Evolutionary conservation across 345 rosid genomes (phyloP), one percentile per base, ranked within the genome.

Genomic region (Combretum micranthum): DNA sequence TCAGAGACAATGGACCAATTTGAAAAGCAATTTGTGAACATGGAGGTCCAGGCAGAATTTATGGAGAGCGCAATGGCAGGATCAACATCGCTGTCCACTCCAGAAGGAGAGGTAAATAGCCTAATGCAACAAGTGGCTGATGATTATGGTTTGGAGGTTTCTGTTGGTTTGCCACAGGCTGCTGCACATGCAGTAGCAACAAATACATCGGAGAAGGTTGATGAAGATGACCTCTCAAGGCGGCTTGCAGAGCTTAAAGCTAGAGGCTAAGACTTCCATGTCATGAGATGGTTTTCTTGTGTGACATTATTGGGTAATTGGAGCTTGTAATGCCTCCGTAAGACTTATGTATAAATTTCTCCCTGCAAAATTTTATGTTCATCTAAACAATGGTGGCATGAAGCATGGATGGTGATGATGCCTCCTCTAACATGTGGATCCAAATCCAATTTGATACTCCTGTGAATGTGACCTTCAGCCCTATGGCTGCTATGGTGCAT

Each of bases 41-140:
- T 93, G 99, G 99, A 93, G 75, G 97, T 89, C 53, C 97, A 93
- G 74, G 96, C 96, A 50, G 99, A 83, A 73, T 93, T 93, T 81
- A 89, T 89, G 99, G 97, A 93, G 90, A 87, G 76, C 15, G 81
- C 97, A 18, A 93, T 93, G 99, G 97, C 97, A 59, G 99, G 97
- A 21, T 93, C 99, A 10, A 89, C 97, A 52, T 89, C 99, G 1
- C 76, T 93, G 67, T 89, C 99, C 43, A 93, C 99, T 25, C 97
- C 97, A 1, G 99, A 93, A 71, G 99, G 97, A 20, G 99, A 93
- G 65, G 99, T 93, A 57, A 89, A 87, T 78, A 88, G 94, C 78
- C 66, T 93, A 79, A 93, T 93, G 99, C 99, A 93, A 61, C 99
- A 93, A 53, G 99, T 93, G n/a, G 99, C 99, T 37, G 99, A 93